Conservation (phyloP, 2,329 filamentous ascomycete species). For the Cytospora schulzeri region DNA sequence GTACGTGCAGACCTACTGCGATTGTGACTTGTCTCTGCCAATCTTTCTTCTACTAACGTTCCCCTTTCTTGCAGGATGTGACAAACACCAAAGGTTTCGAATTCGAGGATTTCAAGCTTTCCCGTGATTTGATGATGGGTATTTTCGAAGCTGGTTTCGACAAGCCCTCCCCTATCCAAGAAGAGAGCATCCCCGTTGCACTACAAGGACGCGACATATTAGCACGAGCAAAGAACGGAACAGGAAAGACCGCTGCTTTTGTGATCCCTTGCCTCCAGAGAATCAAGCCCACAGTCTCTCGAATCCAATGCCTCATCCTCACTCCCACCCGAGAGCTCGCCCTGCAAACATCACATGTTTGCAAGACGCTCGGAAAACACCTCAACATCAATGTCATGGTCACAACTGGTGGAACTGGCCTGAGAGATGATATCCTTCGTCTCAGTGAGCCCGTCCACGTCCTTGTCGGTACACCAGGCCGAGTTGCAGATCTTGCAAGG, state of each 20-base stretch:
- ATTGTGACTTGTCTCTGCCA: background rate
- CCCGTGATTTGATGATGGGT: conserved; percentile 94
- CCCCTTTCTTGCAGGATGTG: conserved; percentile 80
- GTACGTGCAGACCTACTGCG: conserved; percentile 44
- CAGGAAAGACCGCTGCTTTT: conserved; percentile 97
- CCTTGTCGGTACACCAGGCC: conserved; percentile 93
- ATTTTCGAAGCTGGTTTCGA: conserved; percentile 99
- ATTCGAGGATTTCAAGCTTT: conserved; percentile 95
- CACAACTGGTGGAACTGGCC: conserved; percentile 90
- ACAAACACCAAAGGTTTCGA: conserved; percentile 97
- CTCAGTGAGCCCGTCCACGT: conserved; percentile 94
- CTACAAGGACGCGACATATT: conserved; percentile 94
- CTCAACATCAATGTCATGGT: conserved; percentile 99
- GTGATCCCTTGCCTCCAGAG: conserved; percentile 93
- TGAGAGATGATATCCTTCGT: conserved; percentile 96
- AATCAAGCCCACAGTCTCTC: conserved; percentile 94
- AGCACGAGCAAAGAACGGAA: conserved; percentile 96
- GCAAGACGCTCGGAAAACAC: conserved; percentile 97
- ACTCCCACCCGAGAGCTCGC: conserved; percentile 96
- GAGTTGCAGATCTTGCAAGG: conserved; percentile 93
- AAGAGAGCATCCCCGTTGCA: conserved; percentile 97
- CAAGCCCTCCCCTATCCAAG: conserved; percentile 97
- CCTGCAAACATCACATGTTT: conserved; percentile 97
- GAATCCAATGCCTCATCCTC: conserved; percentile 94
- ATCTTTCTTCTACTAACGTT: conserved; percentile 4